Percentiles rank a stretch among this genome's conserved stretches.
These are phyloP conservation scores for Cafeteria roenbergensis DNA, from an alignment of 108 stramenopile species.

Conservation along the genomic window DNA sequence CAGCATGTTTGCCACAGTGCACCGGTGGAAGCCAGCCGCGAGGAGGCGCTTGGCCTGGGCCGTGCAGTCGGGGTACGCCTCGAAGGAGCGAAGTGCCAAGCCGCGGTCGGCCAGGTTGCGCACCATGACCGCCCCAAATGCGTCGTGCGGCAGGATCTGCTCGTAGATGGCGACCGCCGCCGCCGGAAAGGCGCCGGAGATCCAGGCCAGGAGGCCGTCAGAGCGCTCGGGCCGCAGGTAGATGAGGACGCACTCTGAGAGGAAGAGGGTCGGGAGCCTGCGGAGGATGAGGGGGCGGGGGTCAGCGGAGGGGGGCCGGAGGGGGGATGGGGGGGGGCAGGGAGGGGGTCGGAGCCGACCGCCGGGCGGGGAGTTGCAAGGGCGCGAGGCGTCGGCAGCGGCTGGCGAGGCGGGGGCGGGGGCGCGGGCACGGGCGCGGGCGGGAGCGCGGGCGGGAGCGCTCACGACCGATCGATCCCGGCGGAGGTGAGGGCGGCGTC, in stretches of 20 bases:
- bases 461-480: too few relatives aligned
- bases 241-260: constrained; percentile 12
- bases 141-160: constrained; percentile 15
- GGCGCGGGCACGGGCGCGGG: too few relatives aligned
- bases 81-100: background rate
- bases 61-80: background rate
- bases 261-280: too few relatives aligned
- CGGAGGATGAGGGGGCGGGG: too few relatives aligned
- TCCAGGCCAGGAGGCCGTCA: constrained; percentile 1
- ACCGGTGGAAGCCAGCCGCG: background rate
- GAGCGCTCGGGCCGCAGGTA: constrained; percentile 8
- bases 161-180: constrained; percentile 8
- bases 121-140: constrained; percentile 10
- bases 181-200: background rate
- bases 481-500: too few relatives aligned
- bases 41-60: constrained; percentile 3
- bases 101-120: background rate
- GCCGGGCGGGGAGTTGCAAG: too few relatives aligned
- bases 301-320: too few relatives aligned
- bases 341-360: too few relatives aligned
- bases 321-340: too few relatives aligned
- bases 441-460: background rate
- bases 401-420: too few relatives aligned
- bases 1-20: constrained; percentile 2
- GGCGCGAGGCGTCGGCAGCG: too few relatives aligned